A percentile compares a stretch with the other conserved stretches of the same genome.
Conservation (phyloP, 148 eudicot genomes). For the Diospyros lotus region DNA sequence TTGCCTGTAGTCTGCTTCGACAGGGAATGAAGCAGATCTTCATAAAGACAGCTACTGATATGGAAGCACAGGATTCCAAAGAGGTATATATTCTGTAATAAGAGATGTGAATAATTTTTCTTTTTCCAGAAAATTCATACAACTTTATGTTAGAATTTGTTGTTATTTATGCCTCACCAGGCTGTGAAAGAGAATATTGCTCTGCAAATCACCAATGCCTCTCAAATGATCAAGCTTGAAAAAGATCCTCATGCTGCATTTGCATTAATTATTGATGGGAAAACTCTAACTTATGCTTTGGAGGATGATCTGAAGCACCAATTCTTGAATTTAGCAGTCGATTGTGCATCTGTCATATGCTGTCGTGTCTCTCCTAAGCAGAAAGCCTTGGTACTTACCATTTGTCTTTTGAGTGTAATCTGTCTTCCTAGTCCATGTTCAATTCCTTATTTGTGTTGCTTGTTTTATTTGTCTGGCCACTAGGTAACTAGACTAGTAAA, state of each 20-base stretch:
- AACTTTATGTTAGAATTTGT: constrained; percentile 23
- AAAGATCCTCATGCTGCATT: constrained; percentile 91
- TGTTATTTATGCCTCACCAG: constrained; percentile 34
- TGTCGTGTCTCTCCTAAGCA: constrained; percentile 98
- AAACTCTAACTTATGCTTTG: constrained; percentile 62
- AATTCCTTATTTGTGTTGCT: background rate
- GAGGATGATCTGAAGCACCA: constrained; percentile 79
- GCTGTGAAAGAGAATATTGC: constrained; percentile 58
- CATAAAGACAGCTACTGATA: constrained; percentile 44
- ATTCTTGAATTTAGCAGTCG: constrained; percentile 69
- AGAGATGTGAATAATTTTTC: constrained; percentile 5
- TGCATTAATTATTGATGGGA: constrained; percentile 93
- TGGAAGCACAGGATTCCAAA: constrained; percentile 43
- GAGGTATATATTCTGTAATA: constrained; percentile 43
- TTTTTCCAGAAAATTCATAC: constrained; percentile 7
- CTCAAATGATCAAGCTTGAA: constrained; percentile 78
- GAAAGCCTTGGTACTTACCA: constrained; percentile 71
- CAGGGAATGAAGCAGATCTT: constrained; percentile 95
- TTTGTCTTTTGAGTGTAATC: background rate
- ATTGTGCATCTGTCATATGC: constrained; percentile 94
- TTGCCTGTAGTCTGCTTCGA: constrained; percentile 86
- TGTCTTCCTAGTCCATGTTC: background rate
- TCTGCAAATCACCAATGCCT: constrained; percentile 70
- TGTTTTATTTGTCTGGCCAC: background rate
- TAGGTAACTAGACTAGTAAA: constrained; percentile 92